Conservation (phyloP, 192 early-diverging fungal species). For the Ambispora gerdemannii region DNA sequence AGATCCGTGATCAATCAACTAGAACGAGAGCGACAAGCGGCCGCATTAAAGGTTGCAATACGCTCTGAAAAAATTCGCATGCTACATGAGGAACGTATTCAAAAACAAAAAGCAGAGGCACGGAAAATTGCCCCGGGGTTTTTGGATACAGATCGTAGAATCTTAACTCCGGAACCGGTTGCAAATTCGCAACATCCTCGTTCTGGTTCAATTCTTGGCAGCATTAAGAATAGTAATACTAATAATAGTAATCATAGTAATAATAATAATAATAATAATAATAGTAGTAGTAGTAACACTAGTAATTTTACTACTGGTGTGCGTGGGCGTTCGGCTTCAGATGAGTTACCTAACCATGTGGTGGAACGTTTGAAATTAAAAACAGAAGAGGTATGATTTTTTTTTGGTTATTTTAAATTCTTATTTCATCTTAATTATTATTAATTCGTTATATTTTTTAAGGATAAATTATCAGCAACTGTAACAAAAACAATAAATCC, state of each 20-base stretch:
- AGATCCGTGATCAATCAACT: slow-evolving; percentile 46
- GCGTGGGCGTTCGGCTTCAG: slow-evolving; percentile 5
- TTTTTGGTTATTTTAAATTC: neutral
- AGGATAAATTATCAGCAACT: slow-evolving; percentile 32
- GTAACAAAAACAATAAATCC: slow-evolving; percentile 60
- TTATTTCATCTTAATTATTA: neutral
- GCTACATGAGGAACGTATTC: slow-evolving; percentile 43
- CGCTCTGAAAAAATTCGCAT: slow-evolving; percentile 35
- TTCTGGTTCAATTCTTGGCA: no score
- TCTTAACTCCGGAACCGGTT: slow-evolving; percentile 47
- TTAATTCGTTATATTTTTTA: neutral
- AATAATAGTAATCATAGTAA: no score
- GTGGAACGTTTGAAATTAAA: slow-evolving; percentile 1
- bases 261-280: neutral
- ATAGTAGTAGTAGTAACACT: neutral
- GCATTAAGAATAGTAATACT: no score
- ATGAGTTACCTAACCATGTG: slow-evolving; percentile 6
- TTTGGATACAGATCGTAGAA: slow-evolving; percentile 55
- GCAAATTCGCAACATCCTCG: slow-evolving; percentile 29
- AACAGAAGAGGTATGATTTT: neutral
- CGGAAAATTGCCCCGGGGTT: slow-evolving; percentile 65
- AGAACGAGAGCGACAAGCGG: slow-evolving; percentile 36
- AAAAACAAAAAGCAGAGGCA: slow-evolving; percentile 52
- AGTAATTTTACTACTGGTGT: neutral
- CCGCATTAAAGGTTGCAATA: slow-evolving; percentile 34